Evolutionary conservation across 106 monocot genomes (phyloP).

Genomic region (Apostasia shenzhenica): DNA sequence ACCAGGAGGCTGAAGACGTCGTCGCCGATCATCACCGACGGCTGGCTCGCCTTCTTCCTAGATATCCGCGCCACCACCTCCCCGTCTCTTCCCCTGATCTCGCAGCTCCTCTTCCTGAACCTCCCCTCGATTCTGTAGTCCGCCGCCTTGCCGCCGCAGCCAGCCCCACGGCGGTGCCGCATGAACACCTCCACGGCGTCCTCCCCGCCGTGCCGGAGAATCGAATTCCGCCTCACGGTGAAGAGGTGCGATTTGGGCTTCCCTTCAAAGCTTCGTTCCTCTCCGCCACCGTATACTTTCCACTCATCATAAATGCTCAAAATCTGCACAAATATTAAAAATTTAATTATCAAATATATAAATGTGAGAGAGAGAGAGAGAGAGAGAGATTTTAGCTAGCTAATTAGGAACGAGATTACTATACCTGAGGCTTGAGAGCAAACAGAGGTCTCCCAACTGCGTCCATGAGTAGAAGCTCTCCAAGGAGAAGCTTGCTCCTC

Average conservation of each 20-base stretch:
- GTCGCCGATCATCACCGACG: conserved; percentile 30
- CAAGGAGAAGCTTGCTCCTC: conserved; percentile 32
- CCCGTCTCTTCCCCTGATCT: conserved; percentile 21
- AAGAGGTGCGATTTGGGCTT: conserved; percentile 22
- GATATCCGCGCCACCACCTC: conserved; percentile 50
- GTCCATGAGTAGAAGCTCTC: conserved; percentile 75
- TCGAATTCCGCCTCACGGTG: conserved; percentile 34
- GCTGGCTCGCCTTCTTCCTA: conserved; percentile 30
- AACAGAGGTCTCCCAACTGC: conserved; percentile 43
- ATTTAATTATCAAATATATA: too few species aligned
- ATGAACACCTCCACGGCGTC: conserved; percentile 42
- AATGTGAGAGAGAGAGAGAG: background rate
- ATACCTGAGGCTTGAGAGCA: conserved; percentile 57
- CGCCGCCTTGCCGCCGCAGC: background rate
- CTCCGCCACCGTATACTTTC: conserved; percentile 34
- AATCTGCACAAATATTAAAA: conserved; percentile 21
- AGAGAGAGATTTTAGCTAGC: background rate
- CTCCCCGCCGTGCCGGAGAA: conserved; percentile 4
- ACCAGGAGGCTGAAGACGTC: conserved; percentile 68
- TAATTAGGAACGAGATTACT: background rate
- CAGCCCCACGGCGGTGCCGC: background rate
- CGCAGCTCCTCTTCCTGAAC: conserved; percentile 53
- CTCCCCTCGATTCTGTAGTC: conserved; percentile 43
- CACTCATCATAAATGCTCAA: conserved; percentile 62
- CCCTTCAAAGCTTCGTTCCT: background rate